Evolutionary conservation across 768 basidiomycete genomes (phyloP), one percentile per base, ranked within the genome.

Genomic region (Suillus spraguei): DNA sequence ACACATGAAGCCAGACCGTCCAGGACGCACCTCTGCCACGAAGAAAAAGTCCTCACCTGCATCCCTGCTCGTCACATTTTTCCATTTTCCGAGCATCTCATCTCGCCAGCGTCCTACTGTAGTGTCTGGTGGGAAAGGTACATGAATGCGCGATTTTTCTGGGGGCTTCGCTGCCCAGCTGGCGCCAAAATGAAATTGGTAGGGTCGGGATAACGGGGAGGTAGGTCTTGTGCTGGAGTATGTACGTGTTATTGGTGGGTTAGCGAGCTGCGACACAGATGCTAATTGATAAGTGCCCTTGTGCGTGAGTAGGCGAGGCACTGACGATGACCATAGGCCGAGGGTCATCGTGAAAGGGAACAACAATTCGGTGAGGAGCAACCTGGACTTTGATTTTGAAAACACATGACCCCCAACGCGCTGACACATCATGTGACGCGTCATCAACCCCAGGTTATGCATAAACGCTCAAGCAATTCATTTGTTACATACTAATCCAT

Each of bases 161-260:
- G 79, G 73, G 20, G 90, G 86, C 72, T 94, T 94, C 47, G 86
- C 87, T 35, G 86, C 87, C 88, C 91, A 95, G 73, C 90, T 89
- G 17, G 84, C 83, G 60, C 89, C 92, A 42, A 93, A 79, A 69
- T 92, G 86, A 73, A 95, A 93, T 39, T 77, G 85, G 71, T 88
- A 94, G 6, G 90, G 82, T 22, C 80, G 78, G 17, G 80, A 74
- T 32, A 72, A 53, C 7, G 70, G 69, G 4, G 74, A 74, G n/a
- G 17, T 64, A 42, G 62, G 63, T 49, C 71, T 71, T 46, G 63
- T 28, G 6, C 66, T 65, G 32, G 53, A 50, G 33, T 41, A 44
- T 33, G 13, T 22, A 41, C 58, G 39, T 13, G 32, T 3, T 42
- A 41, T 22, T 46, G 46, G 47, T 28, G 16, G 63, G 22, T 39